These are phyloP conservation scores for Trichophyton rubrum DNA, from an alignment of 2,329 filamentous ascomycete genomes.

Conservation along the genomic window DNA sequence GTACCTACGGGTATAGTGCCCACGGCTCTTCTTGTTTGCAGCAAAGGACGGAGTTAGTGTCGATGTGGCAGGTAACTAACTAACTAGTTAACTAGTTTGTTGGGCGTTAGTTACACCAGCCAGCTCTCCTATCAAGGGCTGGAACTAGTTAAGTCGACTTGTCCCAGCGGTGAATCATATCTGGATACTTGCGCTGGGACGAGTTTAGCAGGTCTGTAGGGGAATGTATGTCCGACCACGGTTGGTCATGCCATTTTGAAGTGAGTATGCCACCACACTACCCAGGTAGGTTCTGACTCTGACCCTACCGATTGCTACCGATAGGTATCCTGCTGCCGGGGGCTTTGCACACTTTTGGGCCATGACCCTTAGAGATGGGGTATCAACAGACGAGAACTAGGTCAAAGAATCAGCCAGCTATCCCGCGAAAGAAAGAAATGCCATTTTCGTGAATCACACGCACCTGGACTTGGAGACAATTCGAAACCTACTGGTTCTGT, in stretches of 20 bases:
- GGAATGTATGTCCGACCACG: constrained; percentile 20
- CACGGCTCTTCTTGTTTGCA: background rate
- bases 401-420: background rate
- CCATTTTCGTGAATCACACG: background rate
- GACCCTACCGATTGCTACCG: background rate
- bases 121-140: background rate
- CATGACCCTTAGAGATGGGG: constrained; percentile 26
- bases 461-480: background rate
- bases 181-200: background rate
- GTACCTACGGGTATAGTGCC: background rate
- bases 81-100: background rate
- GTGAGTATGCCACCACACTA: constrained; percentile 32
- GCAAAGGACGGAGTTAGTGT: too few species aligned
- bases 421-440: background rate
- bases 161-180: background rate
- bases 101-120: background rate
- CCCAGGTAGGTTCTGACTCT: background rate
- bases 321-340: background rate
- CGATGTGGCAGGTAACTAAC: background rate
- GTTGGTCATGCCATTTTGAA: constrained; percentile 27
- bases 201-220: background rate
- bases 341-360: constrained; percentile 23
- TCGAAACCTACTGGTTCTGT: background rate
- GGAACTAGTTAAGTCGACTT: background rate
- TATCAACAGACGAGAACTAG: constrained; percentile 32